Evolutionary conservation across 2,329 filamentous ascomycete genomes (phyloP).

Genomic region (Basipetospora chlamydospora): DNA sequence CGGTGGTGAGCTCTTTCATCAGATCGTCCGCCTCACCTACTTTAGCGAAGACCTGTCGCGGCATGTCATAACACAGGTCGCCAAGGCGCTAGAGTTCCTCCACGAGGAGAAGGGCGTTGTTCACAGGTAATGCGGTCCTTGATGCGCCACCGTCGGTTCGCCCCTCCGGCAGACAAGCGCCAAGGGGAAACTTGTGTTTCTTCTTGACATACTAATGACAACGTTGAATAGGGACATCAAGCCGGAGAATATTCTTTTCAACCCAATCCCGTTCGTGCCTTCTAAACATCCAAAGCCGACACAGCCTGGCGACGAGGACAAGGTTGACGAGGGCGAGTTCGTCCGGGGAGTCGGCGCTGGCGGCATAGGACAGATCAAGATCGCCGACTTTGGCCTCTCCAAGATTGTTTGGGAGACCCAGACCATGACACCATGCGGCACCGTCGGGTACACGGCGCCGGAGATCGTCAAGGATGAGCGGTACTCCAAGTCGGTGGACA

Average conservation of each 20-base stretch:
- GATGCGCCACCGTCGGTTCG: not conserved
- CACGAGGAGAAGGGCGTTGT: conserved; percentile 93
- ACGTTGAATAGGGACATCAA: conserved; percentile 70
- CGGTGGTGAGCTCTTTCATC: conserved; percentile 93
- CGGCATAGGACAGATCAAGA: conserved; percentile 90
- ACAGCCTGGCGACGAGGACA: conserved; percentile 86
- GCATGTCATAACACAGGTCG: conserved; percentile 89
- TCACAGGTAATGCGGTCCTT: conserved; percentile 58
- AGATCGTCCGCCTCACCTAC: conserved; percentile 94
- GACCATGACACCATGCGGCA: conserved; percentile 98
- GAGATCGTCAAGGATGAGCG: conserved; percentile 98
- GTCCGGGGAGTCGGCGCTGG: conserved; percentile 67
- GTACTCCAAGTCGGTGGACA: conserved; percentile 97
- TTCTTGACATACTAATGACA: no score
- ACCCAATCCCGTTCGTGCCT: conserved; percentile 68
- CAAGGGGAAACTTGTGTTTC: not conserved
- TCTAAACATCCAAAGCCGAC: conserved; percentile 68
- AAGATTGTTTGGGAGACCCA: conserved; percentile 98
- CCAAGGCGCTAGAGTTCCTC: conserved; percentile 79
- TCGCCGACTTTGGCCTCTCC: conserved; percentile 93
- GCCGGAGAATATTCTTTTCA: conserved; percentile 91
- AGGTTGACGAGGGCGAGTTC: conserved; percentile 92
- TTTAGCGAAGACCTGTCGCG: conserved; percentile 93
- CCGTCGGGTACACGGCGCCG: conserved; percentile 92
- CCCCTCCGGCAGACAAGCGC: no score